These are phyloP conservation scores for Hyphopichia homilentoma DNA, from an alignment of 805 yeast genomes.

Conservation along the genomic window DNA sequence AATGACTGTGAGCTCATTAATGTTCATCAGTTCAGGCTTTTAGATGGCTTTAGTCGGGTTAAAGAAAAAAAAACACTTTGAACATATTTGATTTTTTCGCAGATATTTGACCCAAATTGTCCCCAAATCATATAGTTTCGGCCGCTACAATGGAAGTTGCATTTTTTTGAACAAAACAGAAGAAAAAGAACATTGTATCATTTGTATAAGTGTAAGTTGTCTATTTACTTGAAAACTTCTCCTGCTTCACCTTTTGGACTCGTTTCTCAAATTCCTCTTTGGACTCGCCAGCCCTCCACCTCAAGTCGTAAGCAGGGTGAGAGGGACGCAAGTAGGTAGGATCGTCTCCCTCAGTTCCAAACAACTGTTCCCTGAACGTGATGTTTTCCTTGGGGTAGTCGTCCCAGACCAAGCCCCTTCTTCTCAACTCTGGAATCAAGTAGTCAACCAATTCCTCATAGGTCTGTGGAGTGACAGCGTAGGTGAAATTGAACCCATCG, in stretches of 20 bases:
- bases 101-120: not conserved
- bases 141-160: not conserved
- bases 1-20: conserved; percentile 6
- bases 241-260: conserved; percentile 3
- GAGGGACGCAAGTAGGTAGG: conserved; percentile 12
- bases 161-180: no score
- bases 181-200: no score
- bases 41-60: not conserved
- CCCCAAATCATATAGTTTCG: not conserved
- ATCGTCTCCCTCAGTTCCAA: conserved; percentile 21
- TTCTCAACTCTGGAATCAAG: conserved; percentile 34
- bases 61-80: not conserved
- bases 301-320: conserved; percentile 18
- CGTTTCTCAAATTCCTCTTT: conserved; percentile 23
- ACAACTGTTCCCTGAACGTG: conserved; percentile 35
- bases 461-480: conserved; percentile 32
- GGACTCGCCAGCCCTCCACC: conserved; percentile 23
- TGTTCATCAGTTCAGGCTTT: no score
- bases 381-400: conserved; percentile 34
- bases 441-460: conserved; percentile 34
- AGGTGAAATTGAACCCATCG: conserved; percentile 42
- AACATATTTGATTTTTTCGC: not conserved
- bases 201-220: no score
- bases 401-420: conserved; percentile 30
- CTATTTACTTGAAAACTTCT: no score